A percentile compares a stretch with the other conserved stretches of the same genome.
These are phyloP conservation scores for Dictyostelium brefeldianum DNA, from an alignment of 78 protist species.

Conservation along the genomic window DNA sequence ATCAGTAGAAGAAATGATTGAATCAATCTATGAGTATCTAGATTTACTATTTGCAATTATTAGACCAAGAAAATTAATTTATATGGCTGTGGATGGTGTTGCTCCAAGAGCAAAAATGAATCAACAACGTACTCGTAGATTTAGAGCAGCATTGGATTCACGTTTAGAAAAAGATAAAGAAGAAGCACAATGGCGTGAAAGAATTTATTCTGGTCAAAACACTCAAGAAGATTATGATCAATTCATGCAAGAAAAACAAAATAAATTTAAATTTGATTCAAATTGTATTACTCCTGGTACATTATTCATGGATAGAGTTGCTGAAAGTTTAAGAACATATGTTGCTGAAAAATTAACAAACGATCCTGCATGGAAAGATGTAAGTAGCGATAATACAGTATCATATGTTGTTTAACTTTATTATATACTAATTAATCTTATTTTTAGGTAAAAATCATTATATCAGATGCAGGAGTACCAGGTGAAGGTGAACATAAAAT, in stretches of 20 bases:
- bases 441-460: constrained; percentile 51
- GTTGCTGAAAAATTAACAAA: constrained; percentile 65
- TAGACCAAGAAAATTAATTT: constrained; percentile 92
- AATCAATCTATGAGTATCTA: constrained; percentile 86
- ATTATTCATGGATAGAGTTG: constrained; percentile 92
- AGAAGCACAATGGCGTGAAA: background rate
- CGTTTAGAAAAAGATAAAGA: constrained; percentile 3
- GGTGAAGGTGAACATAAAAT: constrained; percentile 98
- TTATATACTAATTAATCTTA: background rate
- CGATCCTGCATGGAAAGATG: constrained; percentile 84
- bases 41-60: constrained; percentile 93
- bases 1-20: constrained; percentile 85
- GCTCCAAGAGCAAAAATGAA: constrained; percentile 99
- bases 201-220: background rate
- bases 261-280: constrained; percentile 82
- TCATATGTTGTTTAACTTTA: too few species aligned
- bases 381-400: constrained; percentile 12
- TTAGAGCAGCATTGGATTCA: constrained; percentile 92
- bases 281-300: constrained; percentile 99
- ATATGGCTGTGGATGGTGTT: constrained; percentile 97
- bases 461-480: constrained; percentile 80
- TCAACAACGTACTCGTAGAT: constrained; percentile 97
- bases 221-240: constrained; percentile 41
- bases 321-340: constrained; percentile 86
- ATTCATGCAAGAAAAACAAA: background rate